Percentiles rank a stretch among this genome's conserved stretches.
These are phyloP conservation scores for Trichoderma sp. DNA, from an alignment of 2,329 filamentous ascomycete species.

Conservation along the genomic window DNA sequence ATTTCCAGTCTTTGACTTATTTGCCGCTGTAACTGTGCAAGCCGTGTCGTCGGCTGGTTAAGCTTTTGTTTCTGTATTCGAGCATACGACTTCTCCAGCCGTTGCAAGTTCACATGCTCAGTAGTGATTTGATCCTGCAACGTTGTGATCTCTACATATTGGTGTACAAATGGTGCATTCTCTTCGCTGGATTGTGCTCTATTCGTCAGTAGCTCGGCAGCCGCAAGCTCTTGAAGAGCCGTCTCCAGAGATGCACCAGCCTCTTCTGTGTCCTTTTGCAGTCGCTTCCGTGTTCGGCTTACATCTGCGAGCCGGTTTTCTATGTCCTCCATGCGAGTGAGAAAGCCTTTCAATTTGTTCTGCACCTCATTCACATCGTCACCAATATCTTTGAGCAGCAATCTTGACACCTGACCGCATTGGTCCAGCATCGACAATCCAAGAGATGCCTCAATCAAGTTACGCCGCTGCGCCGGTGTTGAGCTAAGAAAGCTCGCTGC, in stretches of 20 bases:
- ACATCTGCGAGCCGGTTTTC: not conserved
- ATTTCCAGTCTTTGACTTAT: not conserved
- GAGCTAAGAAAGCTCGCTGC: slow-evolving; percentile 24
- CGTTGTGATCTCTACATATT: not conserved
- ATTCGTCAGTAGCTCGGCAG: not conserved
- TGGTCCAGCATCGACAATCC: slow-evolving; percentile 24
- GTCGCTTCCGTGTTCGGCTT: not conserved
- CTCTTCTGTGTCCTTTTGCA: not conserved
- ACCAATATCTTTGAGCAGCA: slow-evolving; percentile 19
- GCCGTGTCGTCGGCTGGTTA: slow-evolving; percentile 8
- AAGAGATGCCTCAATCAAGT: slow-evolving; percentile 23
- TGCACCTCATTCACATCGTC: not conserved
- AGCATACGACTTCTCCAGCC: not conserved
- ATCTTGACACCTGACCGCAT: slow-evolving; percentile 11
- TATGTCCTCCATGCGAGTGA: not conserved
- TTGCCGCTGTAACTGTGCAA: not conserved
- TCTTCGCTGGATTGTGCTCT: not conserved
- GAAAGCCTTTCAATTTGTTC: not conserved
- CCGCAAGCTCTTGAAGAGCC: slow-evolving; percentile 5
- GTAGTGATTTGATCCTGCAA: slow-evolving; percentile 3
- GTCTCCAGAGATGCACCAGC: not conserved
- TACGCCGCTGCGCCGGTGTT: slow-evolving; percentile 2
- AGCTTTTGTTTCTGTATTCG: not conserved
- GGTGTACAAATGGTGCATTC: not conserved
- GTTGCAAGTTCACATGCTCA: slow-evolving; percentile 5